Percentiles rank a stretch among this genome's conserved stretches.
These are phyloP conservation scores for Scortechinia acanthostroma DNA, from an alignment of 2,329 filamentous ascomycete species.

Conservation along the genomic window DNA sequence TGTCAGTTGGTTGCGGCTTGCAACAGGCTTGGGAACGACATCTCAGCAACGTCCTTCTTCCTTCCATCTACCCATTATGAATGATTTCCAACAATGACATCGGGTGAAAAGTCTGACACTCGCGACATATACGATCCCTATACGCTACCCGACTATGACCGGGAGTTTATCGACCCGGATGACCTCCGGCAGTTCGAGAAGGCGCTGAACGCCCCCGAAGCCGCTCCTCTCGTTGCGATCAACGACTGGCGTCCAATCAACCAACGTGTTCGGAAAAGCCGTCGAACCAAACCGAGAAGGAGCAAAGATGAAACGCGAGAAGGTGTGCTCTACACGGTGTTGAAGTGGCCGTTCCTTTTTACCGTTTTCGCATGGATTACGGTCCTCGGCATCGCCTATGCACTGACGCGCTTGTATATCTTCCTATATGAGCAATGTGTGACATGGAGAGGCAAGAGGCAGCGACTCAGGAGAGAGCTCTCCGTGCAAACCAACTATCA, in stretches of 20 bases:
- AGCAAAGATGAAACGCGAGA: constrained; percentile 89
- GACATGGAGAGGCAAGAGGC: constrained; percentile 76
- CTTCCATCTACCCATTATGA: too few relatives aligned
- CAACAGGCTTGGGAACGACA: too few relatives aligned
- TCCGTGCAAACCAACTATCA: constrained; percentile 67
- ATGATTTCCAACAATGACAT: not conserved
- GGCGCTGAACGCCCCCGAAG: constrained; percentile 76
- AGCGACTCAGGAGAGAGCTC: constrained; percentile 65
- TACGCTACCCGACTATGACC: constrained; percentile 70
- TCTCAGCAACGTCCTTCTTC: too few relatives aligned
- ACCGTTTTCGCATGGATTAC: constrained; percentile 75
- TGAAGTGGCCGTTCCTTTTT: constrained; percentile 86
- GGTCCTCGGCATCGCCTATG: constrained; percentile 67
- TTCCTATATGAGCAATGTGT: constrained; percentile 86
- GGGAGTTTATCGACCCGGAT: constrained; percentile 67
- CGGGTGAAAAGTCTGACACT: not conserved
- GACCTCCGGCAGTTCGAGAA: constrained; percentile 74
- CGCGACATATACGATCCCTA: constrained; percentile 60
- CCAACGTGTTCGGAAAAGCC: constrained; percentile 20
- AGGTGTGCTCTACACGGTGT: constrained; percentile 78
- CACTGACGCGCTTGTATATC: constrained; percentile 81
- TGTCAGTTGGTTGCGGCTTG: too few relatives aligned
- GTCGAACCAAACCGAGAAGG: constrained; percentile 36
- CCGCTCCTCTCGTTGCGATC: constrained; percentile 32
- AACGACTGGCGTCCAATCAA: constrained; percentile 28